phyloP scores from a whole-genome alignment of 2,329 filamentous ascomycete genomes.

The Diplodia scrobiculata region DNA sequence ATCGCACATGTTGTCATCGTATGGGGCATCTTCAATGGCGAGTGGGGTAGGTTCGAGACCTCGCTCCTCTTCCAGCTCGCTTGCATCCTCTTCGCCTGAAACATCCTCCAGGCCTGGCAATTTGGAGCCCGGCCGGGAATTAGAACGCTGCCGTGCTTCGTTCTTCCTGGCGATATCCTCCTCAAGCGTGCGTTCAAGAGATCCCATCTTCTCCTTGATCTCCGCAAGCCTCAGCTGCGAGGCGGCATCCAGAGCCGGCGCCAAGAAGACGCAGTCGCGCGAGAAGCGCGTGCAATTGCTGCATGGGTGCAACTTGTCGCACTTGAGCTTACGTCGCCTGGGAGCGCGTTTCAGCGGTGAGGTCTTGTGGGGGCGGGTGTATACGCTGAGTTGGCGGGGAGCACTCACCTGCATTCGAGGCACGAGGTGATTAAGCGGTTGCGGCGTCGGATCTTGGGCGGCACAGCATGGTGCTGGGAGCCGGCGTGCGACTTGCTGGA shows the following conservation, averaged over 20 bases:
- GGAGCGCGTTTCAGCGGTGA: conserved; percentile 47
- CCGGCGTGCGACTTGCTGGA: conserved; percentile 14
- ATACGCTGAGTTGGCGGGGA: background rate
- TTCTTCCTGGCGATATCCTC: conserved; percentile 62
- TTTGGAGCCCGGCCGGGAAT: conserved; percentile 29
- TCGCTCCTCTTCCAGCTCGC: conserved; percentile 56
- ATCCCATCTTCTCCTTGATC: conserved; percentile 77
- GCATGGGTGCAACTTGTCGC: conserved; percentile 73
- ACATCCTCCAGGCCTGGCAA: conserved; percentile 50
- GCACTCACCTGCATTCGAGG: conserved; percentile 38
- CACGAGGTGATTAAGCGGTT: conserved; percentile 46
- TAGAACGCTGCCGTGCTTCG: conserved; percentile 4
- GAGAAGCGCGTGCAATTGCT: conserved; percentile 61
- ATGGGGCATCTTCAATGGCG: conserved; percentile 66
- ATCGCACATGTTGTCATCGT: conserved; percentile 66
- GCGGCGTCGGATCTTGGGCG: conserved; percentile 40
- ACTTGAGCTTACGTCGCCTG: conserved; percentile 74
- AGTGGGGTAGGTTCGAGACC: conserved; percentile 65
- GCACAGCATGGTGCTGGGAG: conserved; percentile 20
- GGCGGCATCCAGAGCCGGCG: conserved; percentile 67
- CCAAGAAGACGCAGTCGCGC: conserved; percentile 64
- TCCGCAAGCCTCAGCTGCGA: conserved; percentile 71
- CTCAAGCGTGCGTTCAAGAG: conserved; percentile 69
- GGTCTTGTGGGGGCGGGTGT: conserved; percentile 5
- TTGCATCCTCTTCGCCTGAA: conserved; percentile 59